Base-by-base conservation (phyloP, 306 rosid species). In the Trifolium repens region DNA sequence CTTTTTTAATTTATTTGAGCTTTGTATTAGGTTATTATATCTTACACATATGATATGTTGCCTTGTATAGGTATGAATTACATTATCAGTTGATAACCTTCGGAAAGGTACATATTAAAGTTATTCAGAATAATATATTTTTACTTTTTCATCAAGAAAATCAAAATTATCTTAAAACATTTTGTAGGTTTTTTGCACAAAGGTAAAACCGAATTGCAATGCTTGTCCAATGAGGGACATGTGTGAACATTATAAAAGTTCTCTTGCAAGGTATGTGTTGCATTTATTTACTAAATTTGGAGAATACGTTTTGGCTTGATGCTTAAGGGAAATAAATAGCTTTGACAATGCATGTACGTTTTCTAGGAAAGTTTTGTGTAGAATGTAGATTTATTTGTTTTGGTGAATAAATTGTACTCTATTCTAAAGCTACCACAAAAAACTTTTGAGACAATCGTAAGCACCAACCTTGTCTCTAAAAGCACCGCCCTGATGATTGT, bases 31-130 rank as follows among this genome's bases (percentile, higher is more conserved):
- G n/a, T 37, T 54, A 49, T 37, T 34, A 17, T 12, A 60, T 50
- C 8, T 50, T 65, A 27, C 37, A 60, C 44, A 43, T 53, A 15
- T 62, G 37, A 9, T 66, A 7, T 73, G 9, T 78, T 35, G 1
- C 42, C 14, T 60, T 24, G 8, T 39, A n/a, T 5, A 93, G 92
- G 87, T 93, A 91, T 46, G 87, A 89, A 62, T 84, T 93, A 9
- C 98, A 89, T 82, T 91, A 89, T 80, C 97, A 88, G 22, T 3
- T 93, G 83, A 93, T 93, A 73, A 91, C 97, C 2, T 91, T 86
- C 78, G 97, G 97, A 80, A 91, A 93, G 96, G 97, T 91, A 81
- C 10, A 8, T 40, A 10, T 13, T 19, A 14, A 34, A 1, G 0
- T 35, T 52, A 12, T 26, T 43, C 1, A 37, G 0, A 46, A 16